Evolutionary conservation across 345 rosid species (phyloP), one percentile per base, ranked within the genome.

Genomic region (Isatis tinctoria): DNA sequence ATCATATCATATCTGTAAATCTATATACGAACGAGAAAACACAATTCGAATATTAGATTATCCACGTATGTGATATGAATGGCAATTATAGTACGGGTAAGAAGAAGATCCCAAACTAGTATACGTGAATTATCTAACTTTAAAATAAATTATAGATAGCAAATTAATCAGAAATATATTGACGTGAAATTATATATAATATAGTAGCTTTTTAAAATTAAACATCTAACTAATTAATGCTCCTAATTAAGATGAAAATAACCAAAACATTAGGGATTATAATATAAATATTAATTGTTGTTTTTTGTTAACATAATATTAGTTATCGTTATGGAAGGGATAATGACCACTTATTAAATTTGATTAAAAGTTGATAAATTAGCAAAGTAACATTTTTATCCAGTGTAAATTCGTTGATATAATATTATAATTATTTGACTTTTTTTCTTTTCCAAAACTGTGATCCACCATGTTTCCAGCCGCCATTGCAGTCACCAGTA

Each of bases 101-200:
- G 69, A 59, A 74, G 73, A 75, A 49, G 41, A 49, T 59, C 54
- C 60, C 60, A 74, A 74, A 74, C 32, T 47, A 5, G 26, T 58
- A 48, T 16, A 58, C 36, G 45, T 59, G 17, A 39, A 35, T 1
- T 57, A 22, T 74, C 30, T 37, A 57, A 65, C n/a, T 45, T 57
- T 58, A 28, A 16, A 65, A 11, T 35, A 20, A 24, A 2, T 4
- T 47, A 18, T 66, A 18, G 41, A 49, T 67, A 11, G 53, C 52
- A 67, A 74, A 39, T 16, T 51, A 67, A 49, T 16, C 35, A 67
- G 20, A 67, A 20, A 48, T 60, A 40, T 32, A 18, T 39, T 32
- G 68, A 53, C 74, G 74, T 75, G 10, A 68, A 67, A 69, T 60
- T 60, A 51, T 32, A 22, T 60, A 67, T 60, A 58, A 75, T 33